Conservation (phyloP, 495 filamentous ascomycete species). For the Aspergillus affinis region DNA sequence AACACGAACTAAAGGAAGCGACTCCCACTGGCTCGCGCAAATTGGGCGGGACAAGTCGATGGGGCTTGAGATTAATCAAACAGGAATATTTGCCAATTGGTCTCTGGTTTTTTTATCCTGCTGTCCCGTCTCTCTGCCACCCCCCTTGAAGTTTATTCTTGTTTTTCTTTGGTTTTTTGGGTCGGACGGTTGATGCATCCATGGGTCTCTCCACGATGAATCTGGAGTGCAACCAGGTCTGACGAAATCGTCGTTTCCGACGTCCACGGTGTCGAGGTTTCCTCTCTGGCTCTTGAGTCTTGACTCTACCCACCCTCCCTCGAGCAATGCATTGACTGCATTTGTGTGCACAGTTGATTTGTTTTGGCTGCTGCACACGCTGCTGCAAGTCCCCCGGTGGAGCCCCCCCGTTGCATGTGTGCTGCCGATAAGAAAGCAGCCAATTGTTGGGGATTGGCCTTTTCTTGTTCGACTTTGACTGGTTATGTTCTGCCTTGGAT, state of each 20-base stretch:
- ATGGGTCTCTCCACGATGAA: neutral
- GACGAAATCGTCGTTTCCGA: neutral
- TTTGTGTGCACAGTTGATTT: constrained; percentile 45
- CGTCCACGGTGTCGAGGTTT: neutral
- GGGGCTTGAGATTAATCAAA: too few species aligned
- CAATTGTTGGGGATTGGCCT: neutral
- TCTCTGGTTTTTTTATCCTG: neutral
- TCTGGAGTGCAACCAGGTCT: too few species aligned
- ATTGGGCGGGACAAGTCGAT: constrained; percentile 12
- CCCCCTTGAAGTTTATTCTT: neutral
- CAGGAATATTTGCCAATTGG: neutral
- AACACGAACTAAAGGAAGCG: constrained; percentile 10
- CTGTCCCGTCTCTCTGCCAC: neutral
- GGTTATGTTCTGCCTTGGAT: too few species aligned
- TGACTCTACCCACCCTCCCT: constrained; percentile 1
- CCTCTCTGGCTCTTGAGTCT: neutral
- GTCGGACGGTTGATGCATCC: neutral
- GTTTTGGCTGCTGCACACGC: constrained; percentile 28
- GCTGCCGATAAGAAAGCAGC: constrained; percentile 21
- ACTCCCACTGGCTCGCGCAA: constrained; percentile 14
- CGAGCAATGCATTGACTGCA: constrained; percentile 15
- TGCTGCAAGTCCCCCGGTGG: constrained; percentile 21
- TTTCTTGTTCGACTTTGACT: too few species aligned
- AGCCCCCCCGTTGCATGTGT: constrained; percentile 13
- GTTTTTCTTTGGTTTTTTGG: neutral